These are phyloP conservation scores for Aureobasidium musti DNA, from an alignment of 2,329 filamentous ascomycete species.

Conservation along the genomic window DNA sequence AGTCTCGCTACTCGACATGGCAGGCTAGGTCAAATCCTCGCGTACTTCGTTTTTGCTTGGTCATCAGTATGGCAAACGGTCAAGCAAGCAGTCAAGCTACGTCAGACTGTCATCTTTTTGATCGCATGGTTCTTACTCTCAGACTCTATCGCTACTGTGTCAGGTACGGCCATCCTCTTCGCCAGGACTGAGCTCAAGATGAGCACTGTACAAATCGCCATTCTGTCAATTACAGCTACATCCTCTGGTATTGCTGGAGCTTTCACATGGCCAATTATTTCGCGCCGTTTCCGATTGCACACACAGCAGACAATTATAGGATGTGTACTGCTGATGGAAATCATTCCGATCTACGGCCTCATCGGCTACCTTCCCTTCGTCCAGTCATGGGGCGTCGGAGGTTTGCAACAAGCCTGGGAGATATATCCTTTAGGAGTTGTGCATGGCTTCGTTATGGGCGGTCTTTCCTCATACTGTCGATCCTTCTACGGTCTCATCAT, in stretches of 20 bases:
- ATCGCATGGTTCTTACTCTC: slow-evolving; percentile 88
- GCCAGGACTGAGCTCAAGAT: slow-evolving; percentile 89
- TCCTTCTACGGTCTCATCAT: slow-evolving; percentile 88
- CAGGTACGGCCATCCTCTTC: slow-evolving; percentile 90
- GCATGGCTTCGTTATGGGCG: slow-evolving; percentile 87
- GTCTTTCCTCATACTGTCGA: slow-evolving; percentile 83
- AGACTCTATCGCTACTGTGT: slow-evolving; percentile 89
- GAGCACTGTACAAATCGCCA: slow-evolving; percentile 77
- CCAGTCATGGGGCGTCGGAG: slow-evolving; percentile 69
- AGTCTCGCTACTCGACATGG: slow-evolving; percentile 18
- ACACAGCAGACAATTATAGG: slow-evolving; percentile 82
- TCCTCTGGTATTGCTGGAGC: slow-evolving; percentile 80
- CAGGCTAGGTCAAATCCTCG: slow-evolving; percentile 41
- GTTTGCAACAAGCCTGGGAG: slow-evolving; percentile 84
- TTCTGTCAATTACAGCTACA: slow-evolving; percentile 91
- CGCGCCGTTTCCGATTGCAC: slow-evolving; percentile 63
- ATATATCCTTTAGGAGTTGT: slow-evolving; percentile 86
- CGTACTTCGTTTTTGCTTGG: slow-evolving; percentile 81
- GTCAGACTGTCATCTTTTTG: slow-evolving; percentile 74
- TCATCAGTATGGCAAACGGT: slow-evolving; percentile 77
- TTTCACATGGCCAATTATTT: slow-evolving; percentile 81
- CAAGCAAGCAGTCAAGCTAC: slow-evolving; percentile 66
- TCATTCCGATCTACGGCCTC: slow-evolving; percentile 86
- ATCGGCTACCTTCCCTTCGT: slow-evolving; percentile 80
- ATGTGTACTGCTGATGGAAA: slow-evolving; percentile 80